These are phyloP conservation scores for Xylariomycetidae sp. DNA, from an alignment of 2,329 filamentous ascomycete genomes.

Conservation along the genomic window DNA sequence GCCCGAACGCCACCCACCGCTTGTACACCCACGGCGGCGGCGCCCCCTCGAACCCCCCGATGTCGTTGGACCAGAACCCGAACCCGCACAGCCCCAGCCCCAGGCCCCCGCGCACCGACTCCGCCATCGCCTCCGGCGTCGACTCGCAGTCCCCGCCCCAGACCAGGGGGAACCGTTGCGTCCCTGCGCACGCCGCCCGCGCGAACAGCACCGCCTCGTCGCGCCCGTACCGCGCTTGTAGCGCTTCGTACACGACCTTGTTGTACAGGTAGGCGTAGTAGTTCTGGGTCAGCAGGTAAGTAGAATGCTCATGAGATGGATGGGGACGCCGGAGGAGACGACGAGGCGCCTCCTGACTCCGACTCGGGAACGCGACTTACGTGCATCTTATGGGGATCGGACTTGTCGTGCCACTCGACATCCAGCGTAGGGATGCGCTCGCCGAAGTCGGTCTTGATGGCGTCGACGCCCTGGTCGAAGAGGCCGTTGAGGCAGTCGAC, in stretches of 20 bases:
- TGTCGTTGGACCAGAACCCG: constrained; percentile 64
- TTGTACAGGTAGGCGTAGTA: constrained; percentile 72
- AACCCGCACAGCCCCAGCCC: constrained; percentile 59
- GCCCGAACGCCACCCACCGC: constrained; percentile 71
- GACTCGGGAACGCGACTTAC: constrained; percentile 10
- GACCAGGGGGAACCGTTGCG: constrained; percentile 62
- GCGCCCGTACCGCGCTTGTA: constrained; percentile 46
- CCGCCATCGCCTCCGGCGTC: constrained; percentile 66
- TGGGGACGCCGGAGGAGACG: neutral
- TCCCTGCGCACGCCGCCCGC: constrained; percentile 59
- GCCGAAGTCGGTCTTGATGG: constrained; percentile 72
- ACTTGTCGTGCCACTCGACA: constrained; percentile 57
- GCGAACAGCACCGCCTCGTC: constrained; percentile 60
- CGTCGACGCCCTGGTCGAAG: constrained; percentile 64
- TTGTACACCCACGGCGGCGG: constrained; percentile 67
- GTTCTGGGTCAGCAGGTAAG: constrained; percentile 35
- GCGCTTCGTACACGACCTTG: constrained; percentile 60
- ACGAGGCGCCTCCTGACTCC: neutral
- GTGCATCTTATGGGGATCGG: constrained; percentile 63
- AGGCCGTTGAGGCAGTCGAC: constrained; percentile 53
- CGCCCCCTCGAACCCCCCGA: constrained; percentile 65
- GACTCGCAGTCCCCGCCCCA: constrained; percentile 75
- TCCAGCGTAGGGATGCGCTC: constrained; percentile 63
- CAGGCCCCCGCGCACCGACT: constrained; percentile 61
- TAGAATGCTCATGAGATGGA: neutral